Evolutionary conservation across 2,329 filamentous ascomycete species (phyloP), one percentile per base, ranked within the genome.

Genomic region (Neonectria hederae): DNA sequence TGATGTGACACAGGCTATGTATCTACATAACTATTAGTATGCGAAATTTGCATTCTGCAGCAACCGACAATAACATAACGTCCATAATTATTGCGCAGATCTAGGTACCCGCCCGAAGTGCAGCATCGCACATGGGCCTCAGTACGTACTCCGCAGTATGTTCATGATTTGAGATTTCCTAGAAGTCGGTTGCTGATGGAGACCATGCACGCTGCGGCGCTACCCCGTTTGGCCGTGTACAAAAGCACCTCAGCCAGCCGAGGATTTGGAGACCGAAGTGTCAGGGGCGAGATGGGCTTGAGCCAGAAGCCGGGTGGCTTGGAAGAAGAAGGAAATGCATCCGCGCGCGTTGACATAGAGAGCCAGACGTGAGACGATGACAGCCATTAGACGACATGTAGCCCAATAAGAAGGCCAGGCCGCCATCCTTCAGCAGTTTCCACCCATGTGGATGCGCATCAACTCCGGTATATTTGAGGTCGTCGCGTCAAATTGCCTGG

Each of bases 221-320:
- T 62, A 32, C 42, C 42, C 59, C 55, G 52, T 65, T 51, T 48
- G 55, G 42, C 51, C 24, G 48, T 30, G 28, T 49, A 30, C 57
- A 46, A 21, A 43, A 52, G 56, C 54, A 63, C 28, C 54, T 32
- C 38, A 42, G 43, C 42, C 42, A 55, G 32, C 45, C 52, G 52
- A 51, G 19, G 51, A 53, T 56, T 49, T n/a, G 30, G 13, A 42
- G 19, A 2, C 35, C 35, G n/a, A 38, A 38, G 57, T 42, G 43
- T 24, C 14, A 51, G 42, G 38, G 65, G 55, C 38, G 28, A 42
- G 30, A 51, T 53, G 58, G 48, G 54, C 42, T 58, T 62, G 43
- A 54, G 49, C 43, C 30, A 63, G 53, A 51, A 49, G 38, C 43
- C 59, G 38, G 49, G 54, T 54, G 46, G 62, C 59, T 62, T 43